A percentile compares a stretch with the other conserved stretches of the same genome.
phyloP scores from a whole-genome alignment of 306 rosid species.

The Betula pendula region DNA sequence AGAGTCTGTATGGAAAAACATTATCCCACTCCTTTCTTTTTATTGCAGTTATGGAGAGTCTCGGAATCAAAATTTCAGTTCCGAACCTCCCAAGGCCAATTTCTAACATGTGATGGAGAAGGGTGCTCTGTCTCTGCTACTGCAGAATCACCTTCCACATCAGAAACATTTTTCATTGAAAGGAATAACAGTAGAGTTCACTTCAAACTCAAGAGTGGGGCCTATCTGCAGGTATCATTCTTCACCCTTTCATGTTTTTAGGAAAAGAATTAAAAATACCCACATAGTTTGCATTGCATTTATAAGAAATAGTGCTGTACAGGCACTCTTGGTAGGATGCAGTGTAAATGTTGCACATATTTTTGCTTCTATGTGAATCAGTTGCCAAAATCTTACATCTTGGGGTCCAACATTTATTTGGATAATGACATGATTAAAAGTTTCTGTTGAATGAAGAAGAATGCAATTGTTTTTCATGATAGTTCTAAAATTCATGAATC shows the following conservation, averaged over 20 bases:
- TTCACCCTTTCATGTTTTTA: conserved; percentile 17
- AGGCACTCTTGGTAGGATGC: conserved; percentile 15
- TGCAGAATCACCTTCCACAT: conserved; percentile 51
- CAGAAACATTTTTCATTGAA: conserved; percentile 63
- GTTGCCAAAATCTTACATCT: conserved; percentile 12
- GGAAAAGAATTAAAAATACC: conserved; percentile 5
- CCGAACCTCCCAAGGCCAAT: conserved; percentile 64
- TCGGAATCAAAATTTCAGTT: conserved; percentile 71
- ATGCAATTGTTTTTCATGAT: neutral
- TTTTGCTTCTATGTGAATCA: conserved; percentile 10
- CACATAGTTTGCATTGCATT: conserved; percentile 13
- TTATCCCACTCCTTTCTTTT: conserved; percentile 12
- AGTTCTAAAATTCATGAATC: neutral
- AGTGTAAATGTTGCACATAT: conserved; percentile 10
- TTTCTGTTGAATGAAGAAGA: neutral
- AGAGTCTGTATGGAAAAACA: conserved; percentile 6
- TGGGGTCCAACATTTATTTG: neutral
- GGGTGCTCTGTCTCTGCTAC: conserved; percentile 66
- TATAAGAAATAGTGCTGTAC: conserved; percentile 7
- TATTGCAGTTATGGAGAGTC: conserved; percentile 77
- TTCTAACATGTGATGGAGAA: conserved; percentile 65
- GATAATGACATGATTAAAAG: neutral
- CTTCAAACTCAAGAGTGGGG: conserved; percentile 55
- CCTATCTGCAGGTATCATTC: conserved; percentile 65
- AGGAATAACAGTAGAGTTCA: conserved; percentile 62